Evolutionary conservation across 2,329 filamentous ascomycete species (phyloP), one percentile per base, ranked within the genome.

Genomic region (Bertia moriformis): DNA sequence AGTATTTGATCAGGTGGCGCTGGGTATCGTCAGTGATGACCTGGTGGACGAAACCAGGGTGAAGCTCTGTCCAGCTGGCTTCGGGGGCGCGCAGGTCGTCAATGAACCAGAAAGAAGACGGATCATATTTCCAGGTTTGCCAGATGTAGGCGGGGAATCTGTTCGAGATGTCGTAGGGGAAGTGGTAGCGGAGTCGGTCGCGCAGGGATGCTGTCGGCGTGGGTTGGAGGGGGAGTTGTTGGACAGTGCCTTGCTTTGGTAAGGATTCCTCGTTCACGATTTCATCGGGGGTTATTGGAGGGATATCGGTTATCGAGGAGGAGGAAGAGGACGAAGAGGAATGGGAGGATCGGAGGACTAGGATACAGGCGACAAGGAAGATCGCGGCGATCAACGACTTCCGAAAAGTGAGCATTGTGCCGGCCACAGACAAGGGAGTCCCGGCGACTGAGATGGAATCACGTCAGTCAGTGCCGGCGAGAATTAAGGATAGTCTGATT

Each of bases 81-180:
- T 96, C 91, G 43, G 86, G 71, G 37, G 83, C 76, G 44, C 88
- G 78, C 54, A 94, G 88, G 15, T 67, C 61, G 7, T 35, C 32
- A 18, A 7, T 18, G 54, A 98, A 98, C 44, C 83, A 69, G 38
- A 74, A 68, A 17, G 85, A 82, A 1, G 78, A 72, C 0, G 89
- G 88, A 1, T 77, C 83, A 52, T 76, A 80, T 59, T 93, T 95
- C 91, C 91, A 98, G 13, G 91, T 98, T 67, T 98, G 91, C 91
- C 91, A 98, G 54, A 98, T 93, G 65, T 94, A 96, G 41, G 87
- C 88, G 3, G 91, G 91, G 58, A 96, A 96, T 58, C 89, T 93
- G 49, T 69, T 61, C 52, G 87, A 77, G 45, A 89, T 69, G 52
- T 94, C 83, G 67, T 96, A 98, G 15, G 88, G 86, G 59, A 91